Percentiles rank a stretch among this genome's conserved stretches.
These are phyloP conservation scores for Mortierella sp. DNA, from an alignment of 371 early-diverging fungal species.

Conservation along the genomic window DNA sequence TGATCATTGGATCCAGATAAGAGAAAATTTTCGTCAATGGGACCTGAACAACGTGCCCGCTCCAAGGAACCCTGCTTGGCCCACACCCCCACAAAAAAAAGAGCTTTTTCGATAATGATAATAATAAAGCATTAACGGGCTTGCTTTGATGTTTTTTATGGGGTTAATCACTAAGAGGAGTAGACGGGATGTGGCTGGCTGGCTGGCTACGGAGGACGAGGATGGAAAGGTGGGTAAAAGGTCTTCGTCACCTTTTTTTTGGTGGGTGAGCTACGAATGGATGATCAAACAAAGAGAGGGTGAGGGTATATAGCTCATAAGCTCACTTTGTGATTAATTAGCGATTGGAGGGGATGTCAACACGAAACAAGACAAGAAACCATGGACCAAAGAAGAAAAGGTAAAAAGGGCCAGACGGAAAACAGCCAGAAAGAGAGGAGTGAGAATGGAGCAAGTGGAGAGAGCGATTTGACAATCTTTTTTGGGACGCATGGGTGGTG, in stretches of 20 bases:
- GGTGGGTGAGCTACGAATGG: neutral
- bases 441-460: neutral
- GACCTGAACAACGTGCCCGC: neutral
- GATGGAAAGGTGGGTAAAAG: neutral
- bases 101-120: neutral
- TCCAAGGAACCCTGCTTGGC: neutral
- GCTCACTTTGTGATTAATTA: constrained; percentile 6
- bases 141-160: neutral
- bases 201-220: no score
- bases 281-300: neutral
- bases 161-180: neutral
- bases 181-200: neutral
- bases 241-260: neutral
- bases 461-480: neutral
- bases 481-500: neutral
- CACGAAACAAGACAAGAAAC: neutral
- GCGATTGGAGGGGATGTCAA: neutral
- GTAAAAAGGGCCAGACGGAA: neutral
- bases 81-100: neutral
- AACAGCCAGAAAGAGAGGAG: neutral
- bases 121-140: neutral
- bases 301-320: neutral
- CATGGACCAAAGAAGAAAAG: neutral
- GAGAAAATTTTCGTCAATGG: no score
- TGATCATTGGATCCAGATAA: no score